Conservation (phyloP, 768 basidiomycete species). For the Mycena leptocephala region DNA sequence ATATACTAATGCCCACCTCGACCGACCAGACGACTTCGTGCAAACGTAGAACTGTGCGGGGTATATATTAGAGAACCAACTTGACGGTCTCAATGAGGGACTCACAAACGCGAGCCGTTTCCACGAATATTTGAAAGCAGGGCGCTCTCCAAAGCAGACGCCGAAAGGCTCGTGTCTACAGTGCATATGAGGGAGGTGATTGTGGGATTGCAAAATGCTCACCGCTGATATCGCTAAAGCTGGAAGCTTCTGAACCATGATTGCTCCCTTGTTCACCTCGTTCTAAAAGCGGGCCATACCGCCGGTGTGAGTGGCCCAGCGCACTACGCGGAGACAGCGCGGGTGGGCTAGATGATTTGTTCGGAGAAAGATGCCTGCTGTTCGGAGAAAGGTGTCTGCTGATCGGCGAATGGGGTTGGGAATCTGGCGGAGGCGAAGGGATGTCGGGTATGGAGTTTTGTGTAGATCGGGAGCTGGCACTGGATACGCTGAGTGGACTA, state of each 20-base stretch:
- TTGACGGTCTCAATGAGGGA: neutral
- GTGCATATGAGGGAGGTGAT: neutral
- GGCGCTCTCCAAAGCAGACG: conserved; percentile 87
- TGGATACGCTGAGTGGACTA: conserved; percentile 80
- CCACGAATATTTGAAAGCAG: conserved; percentile 82
- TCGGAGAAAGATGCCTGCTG: conserved; percentile 64
- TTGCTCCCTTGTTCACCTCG: conserved; percentile 73
- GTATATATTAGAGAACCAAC: neutral
- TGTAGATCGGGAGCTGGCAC: conserved; percentile 71
- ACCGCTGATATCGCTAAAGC: conserved; percentile 93
- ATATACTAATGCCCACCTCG: conserved; percentile 40
- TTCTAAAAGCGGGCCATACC: conserved; percentile 62
- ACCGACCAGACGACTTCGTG: conserved; percentile 53
- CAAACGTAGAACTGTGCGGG: conserved; percentile 53
- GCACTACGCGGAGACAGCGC: conserved; percentile 71
- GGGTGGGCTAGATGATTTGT: conserved; percentile 77
- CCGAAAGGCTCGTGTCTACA: conserved; percentile 81
- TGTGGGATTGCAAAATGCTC: conserved; percentile 3
- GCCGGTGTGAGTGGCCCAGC: conserved; percentile 64
- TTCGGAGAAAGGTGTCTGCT: conserved; percentile 66
- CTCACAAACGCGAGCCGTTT: conserved; percentile 81
- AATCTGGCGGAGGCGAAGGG: conserved; percentile 77
- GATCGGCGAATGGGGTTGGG: conserved; percentile 68
- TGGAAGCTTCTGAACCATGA: conserved; percentile 82
- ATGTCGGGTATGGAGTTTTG: conserved; percentile 88